Base-by-base conservation (phyloP, 2,329 filamentous ascomycete species). In the Colletotrichum australisinense region DNA sequence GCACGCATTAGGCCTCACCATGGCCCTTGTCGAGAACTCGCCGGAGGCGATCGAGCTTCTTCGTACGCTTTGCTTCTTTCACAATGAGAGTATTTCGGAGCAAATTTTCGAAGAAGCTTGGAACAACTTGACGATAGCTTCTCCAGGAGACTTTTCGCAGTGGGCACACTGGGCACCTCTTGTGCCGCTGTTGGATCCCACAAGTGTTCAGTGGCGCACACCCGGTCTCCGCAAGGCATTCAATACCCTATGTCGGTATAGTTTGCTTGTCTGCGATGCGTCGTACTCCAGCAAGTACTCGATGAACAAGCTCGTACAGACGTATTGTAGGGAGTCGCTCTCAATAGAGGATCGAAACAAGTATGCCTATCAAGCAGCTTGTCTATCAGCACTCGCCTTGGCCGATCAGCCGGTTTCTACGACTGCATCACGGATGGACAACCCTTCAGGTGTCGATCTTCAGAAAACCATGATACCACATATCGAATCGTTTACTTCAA, bases 401-500 rank as follows among this genome's bases (percentile, higher is more conserved):
- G 9, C 42, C 6, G 11, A 46, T 16, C 28, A 60, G 22, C 32
- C 26, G 8, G 7, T 49, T 22, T 22, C 19, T 9, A 42, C n/a
- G 1, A 22, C 65, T 19, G 7, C 38, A 6, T 53, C 56, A 1
- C 53, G 65, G 57, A 55, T 62, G 1, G 26, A 67, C 1, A 28
- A 67, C n/a, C 65, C 65, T 5, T 59, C 30, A 2, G 65, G 65
- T 1, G 35, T 62, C 4, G 42, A 53, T 5, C 35, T 67, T 9
- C 42, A 67, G 5, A 67, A 28, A 11, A 24, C 57, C 4, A n/a
- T 62, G 12, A 22, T 67, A 7, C 56, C 65, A 11, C 65, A 67
- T 16, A 55, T 67, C 28, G 35, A 60, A 5, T 46, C 46, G 5
- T 67, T 46, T 12, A 22, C 22, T 4, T 11, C 38, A 5, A 53